These are phyloP conservation scores for Kodamaea suecica DNA, from an alignment of 1,139 yeast species.

Conservation along the genomic window DNA sequence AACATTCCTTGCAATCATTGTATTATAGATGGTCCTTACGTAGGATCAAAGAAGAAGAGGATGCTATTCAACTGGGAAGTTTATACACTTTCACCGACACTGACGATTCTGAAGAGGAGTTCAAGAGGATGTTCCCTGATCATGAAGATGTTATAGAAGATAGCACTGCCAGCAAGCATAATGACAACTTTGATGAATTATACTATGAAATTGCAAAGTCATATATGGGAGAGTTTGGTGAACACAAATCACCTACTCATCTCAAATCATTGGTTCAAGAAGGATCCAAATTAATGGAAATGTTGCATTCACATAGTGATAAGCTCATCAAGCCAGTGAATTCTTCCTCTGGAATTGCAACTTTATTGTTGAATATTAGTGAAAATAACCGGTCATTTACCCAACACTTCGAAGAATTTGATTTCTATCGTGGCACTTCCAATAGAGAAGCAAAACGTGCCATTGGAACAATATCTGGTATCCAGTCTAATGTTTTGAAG, in stretches of 20 bases:
- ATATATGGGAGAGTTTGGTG: slow-evolving; percentile 30
- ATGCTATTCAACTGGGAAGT: slow-evolving; percentile 56
- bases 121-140: slow-evolving; percentile 78
- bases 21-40: slow-evolving; percentile 82
- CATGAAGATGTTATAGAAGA: slow-evolving; percentile 62
- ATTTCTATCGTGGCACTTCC: slow-evolving; percentile 70
- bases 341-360: slow-evolving; percentile 37
- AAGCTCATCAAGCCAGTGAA: slow-evolving; percentile 23
- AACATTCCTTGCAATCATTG: slow-evolving; percentile 51
- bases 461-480: slow-evolving; percentile 45
- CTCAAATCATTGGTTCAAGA: slow-evolving; percentile 34
- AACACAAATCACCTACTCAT: slow-evolving; percentile 11
- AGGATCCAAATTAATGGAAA: slow-evolving; percentile 31
- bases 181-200: slow-evolving; percentile 25
- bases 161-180: slow-evolving; percentile 15
- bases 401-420: slow-evolving; percentile 29
- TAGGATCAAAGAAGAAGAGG: slow-evolving; percentile 62
- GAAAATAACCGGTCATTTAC: slow-evolving; percentile 22
- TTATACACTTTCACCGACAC: slow-evolving; percentile 63
- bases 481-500: slow-evolving; percentile 46
- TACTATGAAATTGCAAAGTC: slow-evolving; percentile 29
- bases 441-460: slow-evolving; percentile 62
- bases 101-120: slow-evolving; percentile 71
- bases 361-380: slow-evolving; percentile 41
- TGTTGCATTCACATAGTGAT: slow-evolving; percentile 18